These are phyloP conservation scores for Microbotryum violaceum DNA, from an alignment of 1,284 basidiomycete genomes.

Conservation along the genomic window DNA sequence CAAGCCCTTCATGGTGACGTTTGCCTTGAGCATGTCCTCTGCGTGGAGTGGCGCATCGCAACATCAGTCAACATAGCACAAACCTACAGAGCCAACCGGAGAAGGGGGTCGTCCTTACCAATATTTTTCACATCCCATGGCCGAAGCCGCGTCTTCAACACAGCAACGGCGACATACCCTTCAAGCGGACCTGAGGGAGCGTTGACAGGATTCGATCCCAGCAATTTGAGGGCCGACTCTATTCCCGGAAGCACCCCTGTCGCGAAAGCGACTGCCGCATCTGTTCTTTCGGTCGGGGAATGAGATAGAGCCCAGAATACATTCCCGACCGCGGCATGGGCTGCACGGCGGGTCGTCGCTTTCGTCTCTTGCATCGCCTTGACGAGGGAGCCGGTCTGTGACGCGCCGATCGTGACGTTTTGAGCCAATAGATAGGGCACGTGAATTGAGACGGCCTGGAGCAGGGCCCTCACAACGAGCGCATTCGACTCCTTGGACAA, in stretches of 20 bases:
- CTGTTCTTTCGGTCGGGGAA: slow-evolving; percentile 37
- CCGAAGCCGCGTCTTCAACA: slow-evolving; percentile 56
- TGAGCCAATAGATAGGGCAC: slow-evolving; percentile 40
- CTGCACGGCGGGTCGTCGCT: slow-evolving; percentile 49
- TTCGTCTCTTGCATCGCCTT: slow-evolving; percentile 46
- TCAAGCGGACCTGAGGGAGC: slow-evolving; percentile 62
- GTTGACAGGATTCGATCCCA: slow-evolving; percentile 53
- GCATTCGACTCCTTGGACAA: slow-evolving; percentile 72
- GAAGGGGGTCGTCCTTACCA: slow-evolving; percentile 4
- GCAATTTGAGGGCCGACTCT: slow-evolving; percentile 61
- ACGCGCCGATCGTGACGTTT: neutral
- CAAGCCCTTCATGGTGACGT: slow-evolving; percentile 39
- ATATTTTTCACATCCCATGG: slow-evolving; percentile 24
- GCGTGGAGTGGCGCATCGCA: neutral
- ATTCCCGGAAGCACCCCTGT: slow-evolving; percentile 54
- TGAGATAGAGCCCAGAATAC: slow-evolving; percentile 45
- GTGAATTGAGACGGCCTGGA: slow-evolving; percentile 53
- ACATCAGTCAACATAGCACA: neutral
- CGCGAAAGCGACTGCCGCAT: slow-evolving; percentile 46
- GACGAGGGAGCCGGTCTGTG: slow-evolving; percentile 24
- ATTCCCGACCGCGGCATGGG: slow-evolving; percentile 51
- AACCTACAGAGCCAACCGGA: neutral
- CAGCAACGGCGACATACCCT: slow-evolving; percentile 67
- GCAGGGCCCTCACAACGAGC: slow-evolving; percentile 52
- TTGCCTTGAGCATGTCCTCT: slow-evolving; percentile 32